These are phyloP conservation scores for Chaetomidium leptoderma DNA, from an alignment of 495 filamentous ascomycete species.

Conservation along the genomic window DNA sequence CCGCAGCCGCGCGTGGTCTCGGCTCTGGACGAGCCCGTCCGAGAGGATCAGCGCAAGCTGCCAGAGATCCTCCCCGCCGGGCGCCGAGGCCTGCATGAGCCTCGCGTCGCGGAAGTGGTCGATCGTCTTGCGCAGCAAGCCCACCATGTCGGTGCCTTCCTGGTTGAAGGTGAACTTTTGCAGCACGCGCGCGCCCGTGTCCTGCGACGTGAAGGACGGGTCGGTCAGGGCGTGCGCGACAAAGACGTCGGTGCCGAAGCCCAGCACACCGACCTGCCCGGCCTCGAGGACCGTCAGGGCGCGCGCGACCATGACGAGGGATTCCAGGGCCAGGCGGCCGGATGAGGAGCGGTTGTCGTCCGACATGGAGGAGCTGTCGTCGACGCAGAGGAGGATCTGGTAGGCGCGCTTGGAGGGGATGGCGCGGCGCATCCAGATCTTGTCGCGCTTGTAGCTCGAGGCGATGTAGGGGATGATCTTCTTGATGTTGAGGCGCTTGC, in stretches of 20 bases:
- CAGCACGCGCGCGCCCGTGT: slow-evolving; percentile 76
- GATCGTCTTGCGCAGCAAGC: slow-evolving; percentile 70
- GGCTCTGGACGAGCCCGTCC: slow-evolving; percentile 79
- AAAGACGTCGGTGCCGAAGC: slow-evolving; percentile 81
- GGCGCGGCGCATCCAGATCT: slow-evolving; percentile 97
- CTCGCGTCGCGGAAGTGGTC: slow-evolving; percentile 76
- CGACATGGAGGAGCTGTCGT: slow-evolving; percentile 91
- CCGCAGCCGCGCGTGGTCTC: slow-evolving; percentile 73
- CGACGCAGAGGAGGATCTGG: slow-evolving; percentile 94
- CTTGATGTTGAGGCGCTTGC: slow-evolving; percentile 97
- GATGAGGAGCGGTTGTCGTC: slow-evolving; percentile 56
- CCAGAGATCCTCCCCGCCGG: slow-evolving; percentile 80
- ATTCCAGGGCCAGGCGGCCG: slow-evolving; percentile 74
- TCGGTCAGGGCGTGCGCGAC: slow-evolving; percentile 85
- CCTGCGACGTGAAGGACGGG: slow-evolving; percentile 67
- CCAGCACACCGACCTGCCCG: slow-evolving; percentile 81
- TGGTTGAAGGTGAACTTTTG: slow-evolving; percentile 85
- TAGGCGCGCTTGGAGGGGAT: slow-evolving; percentile 90
- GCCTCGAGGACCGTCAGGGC: slow-evolving; percentile 86
- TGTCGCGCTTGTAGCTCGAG: slow-evolving; percentile 94
- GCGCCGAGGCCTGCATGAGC: slow-evolving; percentile 47
- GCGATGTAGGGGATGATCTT: slow-evolving; percentile 99
- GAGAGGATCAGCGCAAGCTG: slow-evolving; percentile 89
- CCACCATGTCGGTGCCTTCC: slow-evolving; percentile 74
- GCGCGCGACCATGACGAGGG: slow-evolving; percentile 81